Conservation (phyloP, 192 early-diverging fungal species). For the Backusella circina region DNA sequence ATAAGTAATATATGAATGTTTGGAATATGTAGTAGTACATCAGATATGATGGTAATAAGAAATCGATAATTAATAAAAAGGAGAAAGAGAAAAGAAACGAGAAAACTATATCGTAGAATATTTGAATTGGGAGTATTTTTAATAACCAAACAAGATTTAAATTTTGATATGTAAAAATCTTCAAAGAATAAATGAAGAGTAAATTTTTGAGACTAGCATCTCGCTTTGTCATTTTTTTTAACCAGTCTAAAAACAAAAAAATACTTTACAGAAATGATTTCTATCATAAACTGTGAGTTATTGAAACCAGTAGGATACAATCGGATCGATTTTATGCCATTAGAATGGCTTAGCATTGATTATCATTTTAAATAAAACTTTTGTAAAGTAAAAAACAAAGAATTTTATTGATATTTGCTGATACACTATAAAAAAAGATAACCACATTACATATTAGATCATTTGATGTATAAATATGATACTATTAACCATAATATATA, state of each 20-base stretch:
- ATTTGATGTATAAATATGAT: background rate
- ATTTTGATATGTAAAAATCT: background rate
- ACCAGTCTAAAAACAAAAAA: background rate
- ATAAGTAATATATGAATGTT: background rate
- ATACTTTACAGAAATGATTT: background rate
- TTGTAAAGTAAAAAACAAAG: background rate
- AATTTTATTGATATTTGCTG: background rate
- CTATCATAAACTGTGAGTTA: background rate
- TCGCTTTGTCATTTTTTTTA: background rate
- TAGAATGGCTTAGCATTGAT: background rate
- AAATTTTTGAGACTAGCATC: too few relatives aligned
- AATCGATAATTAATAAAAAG: background rate
- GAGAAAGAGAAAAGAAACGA: background rate
- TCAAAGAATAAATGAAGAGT: background rate
- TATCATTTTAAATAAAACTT: background rate
- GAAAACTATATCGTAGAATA: background rate
- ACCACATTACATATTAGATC: background rate
- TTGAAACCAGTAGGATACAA: too few relatives aligned
- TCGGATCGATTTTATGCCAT: background rate
- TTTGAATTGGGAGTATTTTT: background rate
- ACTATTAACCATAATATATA: background rate
- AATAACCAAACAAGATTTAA: background rate
- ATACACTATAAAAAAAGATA: background rate
- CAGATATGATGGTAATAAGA: background rate
- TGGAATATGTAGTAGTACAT: too few relatives aligned